phyloP scores from a whole-genome alignment of 2,329 filamentous ascomycete genomes.

The Aspergillus bombycis region DNA sequence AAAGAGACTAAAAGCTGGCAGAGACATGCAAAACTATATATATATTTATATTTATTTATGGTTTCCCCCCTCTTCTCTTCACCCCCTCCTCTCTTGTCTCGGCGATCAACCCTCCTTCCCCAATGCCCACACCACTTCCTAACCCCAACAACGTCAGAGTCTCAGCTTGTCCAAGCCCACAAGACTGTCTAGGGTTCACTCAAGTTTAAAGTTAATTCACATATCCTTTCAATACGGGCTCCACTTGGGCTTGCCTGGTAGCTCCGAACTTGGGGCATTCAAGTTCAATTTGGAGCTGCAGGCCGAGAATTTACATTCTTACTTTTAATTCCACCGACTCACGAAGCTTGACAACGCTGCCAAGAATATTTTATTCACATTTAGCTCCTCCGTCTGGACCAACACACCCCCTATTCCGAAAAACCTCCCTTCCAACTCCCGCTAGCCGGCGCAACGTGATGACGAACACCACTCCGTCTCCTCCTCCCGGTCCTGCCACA shows the following conservation, averaged over 20 bases:
- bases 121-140: not conserved
- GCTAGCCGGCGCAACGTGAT: conserved; percentile 22
- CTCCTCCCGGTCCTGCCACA: conserved; percentile 35
- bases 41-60: not conserved
- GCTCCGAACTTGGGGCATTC: conserved; percentile 32
- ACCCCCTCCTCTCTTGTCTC: not conserved
- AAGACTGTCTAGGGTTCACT: not conserved
- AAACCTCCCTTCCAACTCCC: conserved; percentile 1
- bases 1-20: not conserved
- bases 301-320: conserved; percentile 23
- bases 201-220: not conserved
- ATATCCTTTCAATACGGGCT: conserved; percentile 12
- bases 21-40: not conserved
- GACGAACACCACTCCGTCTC: conserved; percentile 39
- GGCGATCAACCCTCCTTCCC: not conserved
- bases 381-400: not conserved
- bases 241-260: conserved; percentile 21
- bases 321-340: conserved; percentile 15
- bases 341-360: conserved; percentile 17
- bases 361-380: conserved; percentile 10
- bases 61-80: not conserved
- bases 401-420: not conserved
- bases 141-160: not conserved
- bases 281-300: conserved; percentile 31
- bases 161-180: not conserved